phyloP scores from a whole-genome alignment of 345 rosid species.

The Excoecaria agallocha region DNA sequence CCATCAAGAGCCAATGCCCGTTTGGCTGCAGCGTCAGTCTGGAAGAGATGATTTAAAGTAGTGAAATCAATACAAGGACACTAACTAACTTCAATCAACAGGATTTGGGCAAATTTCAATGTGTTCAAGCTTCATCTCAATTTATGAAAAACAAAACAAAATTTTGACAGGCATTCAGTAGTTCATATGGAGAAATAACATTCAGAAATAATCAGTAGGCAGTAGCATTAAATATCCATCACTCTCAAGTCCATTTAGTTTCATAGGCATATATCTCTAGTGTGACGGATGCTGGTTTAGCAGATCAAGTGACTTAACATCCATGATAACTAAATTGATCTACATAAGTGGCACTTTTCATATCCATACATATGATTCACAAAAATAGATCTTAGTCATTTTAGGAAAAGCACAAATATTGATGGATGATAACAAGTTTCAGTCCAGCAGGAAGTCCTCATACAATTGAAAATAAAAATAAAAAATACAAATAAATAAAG shows the following conservation, averaged over 20 bases:
- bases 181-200: neutral
- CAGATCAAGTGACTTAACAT: neutral
- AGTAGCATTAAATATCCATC: neutral
- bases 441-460: no score
- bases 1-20: conserved; percentile 78
- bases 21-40: conserved; percentile 79
- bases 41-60: conserved; percentile 7
- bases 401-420: no score
- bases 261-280: neutral
- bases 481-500: no score
- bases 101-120: neutral
- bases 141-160: neutral
- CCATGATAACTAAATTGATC: neutral
- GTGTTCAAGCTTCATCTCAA: neutral
- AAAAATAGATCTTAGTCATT: neutral
- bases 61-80: conserved; percentile 3
- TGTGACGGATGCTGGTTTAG: neutral
- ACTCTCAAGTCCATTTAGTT: neutral
- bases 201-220: neutral
- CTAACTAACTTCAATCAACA: neutral
- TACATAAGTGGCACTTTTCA: neutral
- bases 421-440: neutral
- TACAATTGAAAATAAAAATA: no score
- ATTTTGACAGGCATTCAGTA: neutral
- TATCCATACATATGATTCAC: neutral